A percentile compares a stretch with the other conserved stretches of the same genome.
phyloP scores from a whole-genome alignment of 495 filamentous ascomycete species.

The Penicillium longicatenatum region DNA sequence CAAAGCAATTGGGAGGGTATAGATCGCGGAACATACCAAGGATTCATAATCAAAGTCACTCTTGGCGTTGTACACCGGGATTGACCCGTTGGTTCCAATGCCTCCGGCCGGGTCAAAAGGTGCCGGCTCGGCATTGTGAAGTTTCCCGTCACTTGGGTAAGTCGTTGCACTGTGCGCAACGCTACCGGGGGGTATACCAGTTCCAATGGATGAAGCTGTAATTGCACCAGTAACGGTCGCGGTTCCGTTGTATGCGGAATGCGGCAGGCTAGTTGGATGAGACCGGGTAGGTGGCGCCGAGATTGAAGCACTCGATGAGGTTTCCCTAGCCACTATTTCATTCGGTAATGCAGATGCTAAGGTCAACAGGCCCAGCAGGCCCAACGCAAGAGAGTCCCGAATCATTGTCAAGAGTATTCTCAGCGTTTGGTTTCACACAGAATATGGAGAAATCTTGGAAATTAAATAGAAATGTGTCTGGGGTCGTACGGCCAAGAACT shows the following conservation, averaged over 20 bases:
- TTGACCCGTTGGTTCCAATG: constrained; percentile 73
- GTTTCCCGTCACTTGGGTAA: constrained; percentile 72
- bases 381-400: constrained; percentile 15
- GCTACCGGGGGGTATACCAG: constrained; percentile 50
- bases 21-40: constrained; percentile 36
- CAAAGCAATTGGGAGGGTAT: neutral
- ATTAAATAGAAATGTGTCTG: neutral
- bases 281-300: constrained; percentile 24
- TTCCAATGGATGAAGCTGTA: constrained; percentile 48
- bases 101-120: constrained; percentile 78
- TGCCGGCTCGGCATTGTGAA: constrained; percentile 64
- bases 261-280: constrained; percentile 27
- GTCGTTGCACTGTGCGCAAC: constrained; percentile 50
- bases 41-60: constrained; percentile 79
- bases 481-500: neutral
- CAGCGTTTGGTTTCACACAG: neutral
- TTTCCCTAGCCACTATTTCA: neutral
- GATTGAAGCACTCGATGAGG: constrained; percentile 1
- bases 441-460: neutral
- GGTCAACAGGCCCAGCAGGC: constrained; percentile 21
- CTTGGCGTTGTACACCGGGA: constrained; percentile 69
- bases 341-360: constrained; percentile 15
- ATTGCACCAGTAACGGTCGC: constrained; percentile 61
- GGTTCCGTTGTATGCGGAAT: constrained; percentile 61
- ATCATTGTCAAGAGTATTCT: constrained; percentile 7